These are phyloP conservation scores for Graphiopsis chlorocephala DNA, from an alignment of 2,329 filamentous ascomycete genomes.

Conservation along the genomic window DNA sequence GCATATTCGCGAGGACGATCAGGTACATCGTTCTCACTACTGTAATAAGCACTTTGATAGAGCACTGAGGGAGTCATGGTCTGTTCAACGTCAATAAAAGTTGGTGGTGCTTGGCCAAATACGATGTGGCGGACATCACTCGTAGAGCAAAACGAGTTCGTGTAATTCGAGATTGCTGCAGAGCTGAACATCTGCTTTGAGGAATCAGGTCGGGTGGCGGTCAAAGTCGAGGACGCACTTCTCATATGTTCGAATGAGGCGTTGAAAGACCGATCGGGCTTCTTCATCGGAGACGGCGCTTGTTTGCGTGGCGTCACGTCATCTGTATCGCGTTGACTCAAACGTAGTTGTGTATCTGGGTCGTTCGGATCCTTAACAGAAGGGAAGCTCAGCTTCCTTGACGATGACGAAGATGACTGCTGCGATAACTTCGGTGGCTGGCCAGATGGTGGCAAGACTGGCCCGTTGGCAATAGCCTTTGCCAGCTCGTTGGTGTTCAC, in stretches of 20 bases:
- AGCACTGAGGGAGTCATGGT: conserved; percentile 67
- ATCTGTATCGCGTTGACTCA: conserved; percentile 56
- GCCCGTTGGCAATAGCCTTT: neutral
- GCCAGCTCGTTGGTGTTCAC: neutral
- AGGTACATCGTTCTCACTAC: conserved; percentile 79
- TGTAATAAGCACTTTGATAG: conserved; percentile 84
- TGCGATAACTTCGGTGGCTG: conserved; percentile 26
- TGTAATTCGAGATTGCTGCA: conserved; percentile 19
- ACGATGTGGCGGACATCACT: conserved; percentile 29
- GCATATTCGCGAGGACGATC: conserved; percentile 76
- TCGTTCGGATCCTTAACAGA: conserved; percentile 75
- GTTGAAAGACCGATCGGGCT: neutral
- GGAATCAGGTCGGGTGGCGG: conserved; percentile 49
- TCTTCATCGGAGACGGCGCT: neutral
- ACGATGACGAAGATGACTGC: conserved; percentile 38
- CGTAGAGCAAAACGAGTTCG: conserved; percentile 25
- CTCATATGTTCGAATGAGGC: neutral
- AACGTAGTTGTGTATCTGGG: conserved; percentile 58
- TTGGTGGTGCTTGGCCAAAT: conserved; percentile 42
- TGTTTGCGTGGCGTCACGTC: neutral
- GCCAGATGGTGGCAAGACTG: conserved; percentile 16
- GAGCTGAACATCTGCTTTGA: conserved; percentile 15
- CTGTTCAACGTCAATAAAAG: conserved; percentile 46
- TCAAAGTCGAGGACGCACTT: conserved; percentile 22
- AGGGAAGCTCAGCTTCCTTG: conserved; percentile 60